phyloP scores from a whole-genome alignment of 2,329 filamentous ascomycete species.

The Fusarium oligoseptatum region DNA sequence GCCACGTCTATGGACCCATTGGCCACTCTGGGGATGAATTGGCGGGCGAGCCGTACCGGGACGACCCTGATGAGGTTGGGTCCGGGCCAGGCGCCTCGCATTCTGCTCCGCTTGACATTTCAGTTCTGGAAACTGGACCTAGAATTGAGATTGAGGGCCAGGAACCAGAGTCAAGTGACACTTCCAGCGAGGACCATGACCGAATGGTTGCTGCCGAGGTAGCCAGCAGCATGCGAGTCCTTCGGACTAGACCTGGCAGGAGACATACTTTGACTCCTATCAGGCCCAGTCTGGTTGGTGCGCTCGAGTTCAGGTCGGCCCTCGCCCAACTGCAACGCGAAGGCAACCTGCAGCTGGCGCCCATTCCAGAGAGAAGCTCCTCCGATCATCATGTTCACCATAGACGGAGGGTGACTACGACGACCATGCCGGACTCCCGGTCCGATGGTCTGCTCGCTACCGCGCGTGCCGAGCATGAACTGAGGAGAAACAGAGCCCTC shows the following conservation, averaged over 20 bases:
- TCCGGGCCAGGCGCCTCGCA: constrained; percentile 32
- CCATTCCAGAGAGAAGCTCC: constrained; percentile 74
- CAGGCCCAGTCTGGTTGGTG: constrained; percentile 91
- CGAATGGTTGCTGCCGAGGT: constrained; percentile 83
- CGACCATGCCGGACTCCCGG: constrained; percentile 37
- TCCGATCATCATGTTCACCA: constrained; percentile 51
- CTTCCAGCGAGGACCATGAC: constrained; percentile 67
- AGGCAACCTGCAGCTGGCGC: constrained; percentile 78
- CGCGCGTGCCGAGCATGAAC: constrained; percentile 10
- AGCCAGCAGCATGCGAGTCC: constrained; percentile 91
- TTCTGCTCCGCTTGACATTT: constrained; percentile 53
- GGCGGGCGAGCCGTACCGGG: constrained; percentile 71
- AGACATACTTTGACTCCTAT: constrained; percentile 87
- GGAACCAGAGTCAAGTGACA: constrained; percentile 60
- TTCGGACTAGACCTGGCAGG: constrained; percentile 73
- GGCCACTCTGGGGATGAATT: constrained; percentile 67
- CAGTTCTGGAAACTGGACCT: constrained; percentile 59
- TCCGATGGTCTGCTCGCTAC: constrained; percentile 22
- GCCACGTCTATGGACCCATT: constrained; percentile 75
- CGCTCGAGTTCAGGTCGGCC: constrained; percentile 92
- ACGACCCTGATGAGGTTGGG: constrained; percentile 61
- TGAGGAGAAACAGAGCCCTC: constrained; percentile 55
- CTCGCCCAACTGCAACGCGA: constrained; percentile 88
- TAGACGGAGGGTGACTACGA: constrained; percentile 47
- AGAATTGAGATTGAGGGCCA: constrained; percentile 62